Evolutionary conservation across 345 rosid genomes (phyloP).

Genomic region (Erysimum cheiranthoides): DNA sequence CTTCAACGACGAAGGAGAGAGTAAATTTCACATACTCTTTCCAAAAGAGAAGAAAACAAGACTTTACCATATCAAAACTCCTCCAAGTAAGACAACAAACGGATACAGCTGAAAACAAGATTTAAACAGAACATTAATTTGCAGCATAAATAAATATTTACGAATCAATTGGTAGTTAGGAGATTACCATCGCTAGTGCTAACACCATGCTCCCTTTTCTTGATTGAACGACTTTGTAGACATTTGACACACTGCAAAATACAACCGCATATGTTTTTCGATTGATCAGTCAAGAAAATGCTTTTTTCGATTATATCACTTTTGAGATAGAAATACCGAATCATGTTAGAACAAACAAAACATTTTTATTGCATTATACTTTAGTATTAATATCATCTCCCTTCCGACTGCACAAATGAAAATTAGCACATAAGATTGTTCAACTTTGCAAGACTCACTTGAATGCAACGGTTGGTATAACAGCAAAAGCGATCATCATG

Average conservation of each 20-base stretch:
- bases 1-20: neutral
- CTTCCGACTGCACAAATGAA: neutral
- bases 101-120: constrained; percentile 76
- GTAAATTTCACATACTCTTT: neutral
- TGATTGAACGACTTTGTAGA: constrained; percentile 79
- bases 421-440: constrained; percentile 2
- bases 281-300: neutral
- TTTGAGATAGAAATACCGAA: neutral
- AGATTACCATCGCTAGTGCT: constrained; percentile 94
- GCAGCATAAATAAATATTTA: constrained; percentile 12
- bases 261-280: constrained; percentile 23
- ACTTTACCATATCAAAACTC: constrained; percentile 87
- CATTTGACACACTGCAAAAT: constrained; percentile 72
- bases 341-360: neutral
- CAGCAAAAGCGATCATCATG: constrained; percentile 74
- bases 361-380: neutral
- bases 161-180: neutral
- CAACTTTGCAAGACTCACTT: constrained; percentile 64
- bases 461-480: constrained; percentile 82
- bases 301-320: neutral
- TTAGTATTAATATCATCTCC: neutral
- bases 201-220: constrained; percentile 85
- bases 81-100: constrained; percentile 80
- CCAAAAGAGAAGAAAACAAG: constrained; percentile 13
- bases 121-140: constrained; percentile 39